A percentile compares a stretch with the other conserved stretches of the same genome.
Evolutionary conservation across 1,139 yeast genomes (phyloP).

Genomic region (Taphrina betulina): DNA sequence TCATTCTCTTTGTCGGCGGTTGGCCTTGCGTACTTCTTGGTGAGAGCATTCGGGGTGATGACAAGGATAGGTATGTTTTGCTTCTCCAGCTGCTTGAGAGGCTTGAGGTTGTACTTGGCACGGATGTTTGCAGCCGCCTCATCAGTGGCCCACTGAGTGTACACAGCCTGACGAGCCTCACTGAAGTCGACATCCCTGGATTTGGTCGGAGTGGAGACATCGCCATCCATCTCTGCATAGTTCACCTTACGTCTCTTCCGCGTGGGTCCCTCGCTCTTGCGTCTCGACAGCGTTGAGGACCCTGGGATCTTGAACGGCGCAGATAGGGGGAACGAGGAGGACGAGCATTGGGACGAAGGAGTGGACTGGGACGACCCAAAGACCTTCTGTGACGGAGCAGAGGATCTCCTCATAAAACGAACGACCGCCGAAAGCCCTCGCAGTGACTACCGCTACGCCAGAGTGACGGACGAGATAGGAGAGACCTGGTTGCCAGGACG

Average conservation of each 20-base stretch:
- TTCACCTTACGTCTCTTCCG: constrained; percentile 37
- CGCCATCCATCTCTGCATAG: constrained; percentile 34
- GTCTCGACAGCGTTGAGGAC: constrained; percentile 15
- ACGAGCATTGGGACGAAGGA: constrained; percentile 11
- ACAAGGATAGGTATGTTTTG: background rate
- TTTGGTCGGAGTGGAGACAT: constrained; percentile 8
- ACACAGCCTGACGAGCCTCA: constrained; percentile 25
- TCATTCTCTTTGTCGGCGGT: constrained; percentile 27
- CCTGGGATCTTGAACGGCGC: constrained; percentile 29
- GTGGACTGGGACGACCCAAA: constrained; percentile 16
- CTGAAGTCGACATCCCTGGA: constrained; percentile 8
- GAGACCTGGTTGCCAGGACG: no score
- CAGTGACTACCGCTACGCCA: no score
- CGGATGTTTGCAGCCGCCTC: constrained; percentile 30
- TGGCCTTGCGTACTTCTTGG: constrained; percentile 19
- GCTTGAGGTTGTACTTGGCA: constrained; percentile 28
- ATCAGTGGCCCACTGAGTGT: constrained; percentile 20
- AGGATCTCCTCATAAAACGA: constrained; percentile 18
- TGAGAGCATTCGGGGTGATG: constrained; percentile 15
- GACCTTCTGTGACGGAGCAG: constrained; percentile 22
- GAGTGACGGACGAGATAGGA: no score
- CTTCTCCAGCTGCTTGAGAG: constrained; percentile 15
- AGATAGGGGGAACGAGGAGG: constrained; percentile 5
- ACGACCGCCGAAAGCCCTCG: no score
- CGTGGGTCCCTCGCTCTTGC: constrained; percentile 28